These are phyloP conservation scores for Lactarius akahatsu DNA, from an alignment of 768 basidiomycete genomes.

Conservation along the genomic window DNA sequence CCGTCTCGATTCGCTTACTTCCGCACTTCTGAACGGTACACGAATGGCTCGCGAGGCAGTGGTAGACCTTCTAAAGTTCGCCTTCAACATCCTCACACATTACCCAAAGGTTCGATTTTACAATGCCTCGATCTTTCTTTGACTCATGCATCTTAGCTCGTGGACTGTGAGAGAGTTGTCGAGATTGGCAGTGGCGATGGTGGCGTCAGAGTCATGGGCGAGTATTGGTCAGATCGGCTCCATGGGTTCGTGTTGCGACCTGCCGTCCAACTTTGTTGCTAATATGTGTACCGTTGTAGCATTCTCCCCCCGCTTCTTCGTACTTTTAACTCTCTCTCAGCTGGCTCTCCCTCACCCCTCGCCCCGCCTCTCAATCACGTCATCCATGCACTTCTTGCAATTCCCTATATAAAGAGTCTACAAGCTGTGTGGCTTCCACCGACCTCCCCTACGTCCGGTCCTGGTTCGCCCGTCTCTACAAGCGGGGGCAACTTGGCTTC, in stretches of 20 bases:
- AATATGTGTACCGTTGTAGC: not conserved
- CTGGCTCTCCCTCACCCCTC: slow-evolving; percentile 61
- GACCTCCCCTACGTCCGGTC: slow-evolving; percentile 37
- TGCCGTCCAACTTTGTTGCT: slow-evolving; percentile 4
- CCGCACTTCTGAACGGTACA: slow-evolving; percentile 48
- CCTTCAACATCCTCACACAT: slow-evolving; percentile 77
- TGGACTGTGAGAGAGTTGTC: slow-evolving; percentile 25
- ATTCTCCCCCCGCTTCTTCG: slow-evolving; percentile 70
- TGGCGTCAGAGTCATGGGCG: slow-evolving; percentile 54
- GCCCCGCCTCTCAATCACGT: slow-evolving; percentile 72
- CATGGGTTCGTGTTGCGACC: slow-evolving; percentile 50
- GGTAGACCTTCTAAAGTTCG: slow-evolving; percentile 80
- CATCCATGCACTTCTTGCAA: slow-evolving; percentile 76
- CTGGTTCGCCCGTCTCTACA: slow-evolving; percentile 34
- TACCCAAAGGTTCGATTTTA: slow-evolving; percentile 66
- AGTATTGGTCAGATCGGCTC: slow-evolving; percentile 71
- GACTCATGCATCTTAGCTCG: slow-evolving; percentile 16
- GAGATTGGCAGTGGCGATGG: slow-evolving; percentile 24
- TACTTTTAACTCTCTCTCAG: slow-evolving; percentile 64
- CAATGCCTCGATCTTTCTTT: not conserved
- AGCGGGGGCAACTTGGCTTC: slow-evolving; percentile 23
- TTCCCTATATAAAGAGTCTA: slow-evolving; percentile 63
- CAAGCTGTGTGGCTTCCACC: slow-evolving; percentile 61
- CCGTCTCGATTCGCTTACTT: slow-evolving; percentile 60
- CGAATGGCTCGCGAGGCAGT: slow-evolving; percentile 69